Evolutionary conservation across 2,329 filamentous ascomycete genomes (phyloP).

Genomic region (Cladosporium sp.): DNA sequence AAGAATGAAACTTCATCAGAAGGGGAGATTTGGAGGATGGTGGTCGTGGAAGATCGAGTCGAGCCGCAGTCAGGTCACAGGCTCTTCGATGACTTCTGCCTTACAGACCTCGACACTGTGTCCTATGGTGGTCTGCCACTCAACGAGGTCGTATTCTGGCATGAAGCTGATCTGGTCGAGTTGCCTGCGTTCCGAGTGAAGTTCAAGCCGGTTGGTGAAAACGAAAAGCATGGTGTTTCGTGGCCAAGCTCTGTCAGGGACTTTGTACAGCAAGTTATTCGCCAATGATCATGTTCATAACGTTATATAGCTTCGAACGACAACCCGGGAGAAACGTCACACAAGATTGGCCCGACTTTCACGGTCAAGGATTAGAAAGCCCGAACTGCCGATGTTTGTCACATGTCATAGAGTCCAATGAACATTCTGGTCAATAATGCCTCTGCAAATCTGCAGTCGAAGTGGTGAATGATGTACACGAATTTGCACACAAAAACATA

Average conservation of each 20-base stretch:
- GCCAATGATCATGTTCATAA: no score
- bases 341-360: no score
- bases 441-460: no score
- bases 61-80: background rate
- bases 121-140: conserved; percentile 25
- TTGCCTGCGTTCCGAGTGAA: conserved; percentile 26
- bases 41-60: conserved; percentile 17
- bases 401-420: no score
- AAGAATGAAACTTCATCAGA: conserved; percentile 22
- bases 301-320: no score
- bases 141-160: conserved; percentile 29
- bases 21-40: conserved; percentile 28
- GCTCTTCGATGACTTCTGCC: conserved; percentile 18
- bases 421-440: no score
- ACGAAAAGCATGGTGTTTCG: background rate
- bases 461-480: no score
- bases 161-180: conserved; percentile 20
- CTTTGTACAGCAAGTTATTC: background rate
- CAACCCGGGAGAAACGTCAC: no score
- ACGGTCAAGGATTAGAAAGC: no score
- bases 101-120: conserved; percentile 22
- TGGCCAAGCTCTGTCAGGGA: background rate
- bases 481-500: no score
- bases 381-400: no score
- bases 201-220: conserved; percentile 11